phyloP scores from a whole-genome alignment of 225 moss, liverwort and hornwort species.

The Asterella californica region DNA sequence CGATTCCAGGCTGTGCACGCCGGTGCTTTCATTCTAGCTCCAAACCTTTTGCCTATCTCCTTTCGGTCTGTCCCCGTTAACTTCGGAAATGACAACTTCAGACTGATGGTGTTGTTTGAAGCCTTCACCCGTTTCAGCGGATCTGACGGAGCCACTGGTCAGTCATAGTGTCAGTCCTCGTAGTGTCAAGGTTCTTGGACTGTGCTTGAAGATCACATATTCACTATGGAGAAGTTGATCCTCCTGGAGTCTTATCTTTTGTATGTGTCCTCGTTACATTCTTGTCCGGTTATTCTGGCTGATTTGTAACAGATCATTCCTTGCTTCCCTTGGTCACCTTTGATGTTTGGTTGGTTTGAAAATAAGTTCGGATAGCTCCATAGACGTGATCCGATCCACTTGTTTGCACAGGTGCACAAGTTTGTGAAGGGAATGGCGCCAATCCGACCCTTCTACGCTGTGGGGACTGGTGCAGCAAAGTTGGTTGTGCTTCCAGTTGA shows the following conservation, averaged over 20 bases:
- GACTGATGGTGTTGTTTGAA: not conserved
- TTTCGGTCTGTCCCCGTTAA: not conserved
- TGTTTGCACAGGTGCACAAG: slow-evolving; percentile 55
- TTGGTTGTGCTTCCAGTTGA: slow-evolving; percentile 83
- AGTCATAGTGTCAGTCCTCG: not conserved
- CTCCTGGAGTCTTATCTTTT: not conserved
- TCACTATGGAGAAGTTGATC: not conserved
- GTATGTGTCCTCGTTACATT: not conserved
- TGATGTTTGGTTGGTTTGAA: not conserved
- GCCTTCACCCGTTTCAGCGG: not conserved
- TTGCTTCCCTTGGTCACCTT: not conserved
- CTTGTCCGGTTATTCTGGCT: not conserved
- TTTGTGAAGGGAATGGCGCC: slow-evolving; percentile 91
- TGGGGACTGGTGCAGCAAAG: slow-evolving; percentile 92
- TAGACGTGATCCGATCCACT: not conserved
- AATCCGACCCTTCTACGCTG: slow-evolving; percentile 85
- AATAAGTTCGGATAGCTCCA: not conserved
- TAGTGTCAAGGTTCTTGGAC: not conserved
- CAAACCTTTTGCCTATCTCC: not conserved
- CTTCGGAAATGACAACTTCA: not conserved
- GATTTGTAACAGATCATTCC: too few species aligned
- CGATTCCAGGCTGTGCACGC: not conserved
- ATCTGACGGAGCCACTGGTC: not conserved
- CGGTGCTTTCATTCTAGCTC: not conserved
- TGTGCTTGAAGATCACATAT: not conserved